Conservation (phyloP, 371 early-diverging fungal species). For the Mitosporidium daphniae region DNA sequence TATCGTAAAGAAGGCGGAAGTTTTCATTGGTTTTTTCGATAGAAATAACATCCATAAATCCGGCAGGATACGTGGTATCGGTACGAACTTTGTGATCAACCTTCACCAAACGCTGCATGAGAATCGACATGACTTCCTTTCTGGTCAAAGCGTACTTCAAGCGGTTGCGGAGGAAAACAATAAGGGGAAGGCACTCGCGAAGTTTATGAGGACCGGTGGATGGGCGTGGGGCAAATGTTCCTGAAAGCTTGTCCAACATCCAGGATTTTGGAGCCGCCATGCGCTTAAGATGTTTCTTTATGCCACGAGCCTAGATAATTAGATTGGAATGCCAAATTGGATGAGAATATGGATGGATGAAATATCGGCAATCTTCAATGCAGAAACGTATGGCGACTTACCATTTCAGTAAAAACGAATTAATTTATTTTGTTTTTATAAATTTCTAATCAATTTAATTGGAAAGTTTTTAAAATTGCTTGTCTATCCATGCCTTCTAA, state of each 20-base stretch:
- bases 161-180: slow-evolving; percentile 89
- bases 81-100: slow-evolving; percentile 96
- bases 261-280: slow-evolving; percentile 96
- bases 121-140: slow-evolving; percentile 78
- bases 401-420: too few species aligned
- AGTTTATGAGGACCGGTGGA: slow-evolving; percentile 95
- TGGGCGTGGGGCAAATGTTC: slow-evolving; percentile 87
- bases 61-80: slow-evolving; percentile 87
- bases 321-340: too few species aligned
- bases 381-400: too few species aligned
- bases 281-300: slow-evolving; percentile 98
- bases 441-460: too few species aligned
- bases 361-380: too few species aligned
- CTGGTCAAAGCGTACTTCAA: slow-evolving; percentile 89
- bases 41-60: slow-evolving; percentile 95
- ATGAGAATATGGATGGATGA: too few species aligned
- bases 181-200: slow-evolving; percentile 88
- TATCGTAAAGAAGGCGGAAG: slow-evolving; percentile 94
- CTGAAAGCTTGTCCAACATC: slow-evolving; percentile 97
- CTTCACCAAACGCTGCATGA: slow-evolving; percentile 88
- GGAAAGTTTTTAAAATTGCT: too few species aligned
- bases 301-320: slow-evolving; percentile 49
- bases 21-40: slow-evolving; percentile 94
- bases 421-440: too few species aligned
- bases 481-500: too few species aligned